These are phyloP conservation scores for Boletus rufocinnamomeus DNA, from an alignment of 768 basidiomycete species.

Conservation along the genomic window DNA sequence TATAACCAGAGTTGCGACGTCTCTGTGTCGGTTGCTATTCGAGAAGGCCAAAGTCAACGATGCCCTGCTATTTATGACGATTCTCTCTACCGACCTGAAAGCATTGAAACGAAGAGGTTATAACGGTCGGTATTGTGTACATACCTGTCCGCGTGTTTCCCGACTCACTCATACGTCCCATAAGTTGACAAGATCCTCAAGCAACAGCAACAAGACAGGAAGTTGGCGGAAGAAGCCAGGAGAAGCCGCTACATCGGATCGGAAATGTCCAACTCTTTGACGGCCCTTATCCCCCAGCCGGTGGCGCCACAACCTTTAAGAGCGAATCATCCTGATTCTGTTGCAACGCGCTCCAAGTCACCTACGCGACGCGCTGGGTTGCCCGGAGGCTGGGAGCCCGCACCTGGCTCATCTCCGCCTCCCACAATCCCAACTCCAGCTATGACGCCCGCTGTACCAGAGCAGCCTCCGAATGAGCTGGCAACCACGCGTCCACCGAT, in stretches of 20 bases:
- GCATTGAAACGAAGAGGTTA: constrained; percentile 83
- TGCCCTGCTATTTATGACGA: constrained; percentile 87
- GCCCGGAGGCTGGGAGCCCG: constrained; percentile 28
- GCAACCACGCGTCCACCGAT: neutral
- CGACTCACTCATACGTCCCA: constrained; percentile 2
- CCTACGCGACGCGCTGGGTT: constrained; percentile 21
- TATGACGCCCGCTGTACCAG: constrained; percentile 4
- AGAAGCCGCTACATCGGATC: constrained; percentile 26
- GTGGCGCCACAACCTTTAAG: constrained; percentile 17
- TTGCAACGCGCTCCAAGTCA: constrained; percentile 19
- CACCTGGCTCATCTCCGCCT: constrained; percentile 16
- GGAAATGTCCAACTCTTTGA: constrained; percentile 11
- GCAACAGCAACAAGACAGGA: constrained; percentile 71
- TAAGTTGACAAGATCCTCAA: constrained; percentile 89
- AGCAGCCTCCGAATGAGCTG: constrained; percentile 10
- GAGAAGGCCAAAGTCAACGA: constrained; percentile 82
- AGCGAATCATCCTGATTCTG: constrained; percentile 1
- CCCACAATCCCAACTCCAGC: constrained; percentile 1
- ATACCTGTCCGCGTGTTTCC: constrained; percentile 5
- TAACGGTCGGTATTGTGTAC: constrained; percentile 54
- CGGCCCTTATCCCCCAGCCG: constrained; percentile 13
- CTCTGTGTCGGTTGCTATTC: constrained; percentile 79
- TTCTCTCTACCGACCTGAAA: constrained; percentile 86
- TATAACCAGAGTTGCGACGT: constrained; percentile 70
- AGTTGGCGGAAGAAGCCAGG: constrained; percentile 51